A percentile compares a stretch with the other conserved stretches of the same genome.
phyloP scores from a whole-genome alignment of 2,329 filamentous ascomycete genomes.

The Alternaria novae-zelandiae region DNA sequence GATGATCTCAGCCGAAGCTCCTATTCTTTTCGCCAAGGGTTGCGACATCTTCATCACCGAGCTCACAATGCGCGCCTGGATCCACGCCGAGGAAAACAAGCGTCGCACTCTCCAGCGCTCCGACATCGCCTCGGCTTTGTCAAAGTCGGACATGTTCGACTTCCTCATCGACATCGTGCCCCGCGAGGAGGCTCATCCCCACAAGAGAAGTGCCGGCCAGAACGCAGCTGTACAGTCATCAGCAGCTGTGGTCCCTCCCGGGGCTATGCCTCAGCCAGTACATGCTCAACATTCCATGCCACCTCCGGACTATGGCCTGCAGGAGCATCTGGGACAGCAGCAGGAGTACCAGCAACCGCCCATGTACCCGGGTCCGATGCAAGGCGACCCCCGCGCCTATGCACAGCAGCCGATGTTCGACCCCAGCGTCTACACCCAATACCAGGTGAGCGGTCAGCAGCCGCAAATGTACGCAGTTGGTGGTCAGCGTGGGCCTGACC shows the following conservation, averaged over 20 bases:
- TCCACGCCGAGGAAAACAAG: slow-evolving; percentile 99
- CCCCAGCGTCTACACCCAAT: slow-evolving; percentile 81
- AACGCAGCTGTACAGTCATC: slow-evolving; percentile 48
- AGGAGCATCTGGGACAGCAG: slow-evolving; percentile 64
- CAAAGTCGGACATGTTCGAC: slow-evolving; percentile 99
- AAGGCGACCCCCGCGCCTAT: slow-evolving; percentile 74
- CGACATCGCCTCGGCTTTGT: slow-evolving; percentile 92
- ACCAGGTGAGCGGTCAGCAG: slow-evolving; percentile 81
- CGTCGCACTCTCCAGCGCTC: slow-evolving; percentile 91
- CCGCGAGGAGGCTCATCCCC: slow-evolving; percentile 86
- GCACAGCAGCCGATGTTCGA: slow-evolving; percentile 83
- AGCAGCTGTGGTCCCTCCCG: slow-evolving; percentile 49
- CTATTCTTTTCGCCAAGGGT: slow-evolving; percentile 96
- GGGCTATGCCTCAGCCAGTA: slow-evolving; percentile 50
- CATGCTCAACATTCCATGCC: slow-evolving; percentile 60
- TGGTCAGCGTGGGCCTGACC: slow-evolving; percentile 47
- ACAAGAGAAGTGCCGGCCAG: slow-evolving; percentile 67
- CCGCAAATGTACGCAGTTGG: slow-evolving; percentile 58
- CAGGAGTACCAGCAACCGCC: slow-evolving; percentile 78
- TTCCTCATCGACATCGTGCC: slow-evolving; percentile 99
- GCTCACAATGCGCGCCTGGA: slow-evolving; percentile 99
- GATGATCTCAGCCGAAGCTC: slow-evolving; percentile 99
- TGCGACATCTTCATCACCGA: slow-evolving; percentile 99
- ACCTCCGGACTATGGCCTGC: slow-evolving; percentile 63
- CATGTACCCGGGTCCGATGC: slow-evolving; percentile 84